These are phyloP conservation scores for Cercis canadensis DNA, from an alignment of 306 rosid genomes.

Conservation along the genomic window DNA sequence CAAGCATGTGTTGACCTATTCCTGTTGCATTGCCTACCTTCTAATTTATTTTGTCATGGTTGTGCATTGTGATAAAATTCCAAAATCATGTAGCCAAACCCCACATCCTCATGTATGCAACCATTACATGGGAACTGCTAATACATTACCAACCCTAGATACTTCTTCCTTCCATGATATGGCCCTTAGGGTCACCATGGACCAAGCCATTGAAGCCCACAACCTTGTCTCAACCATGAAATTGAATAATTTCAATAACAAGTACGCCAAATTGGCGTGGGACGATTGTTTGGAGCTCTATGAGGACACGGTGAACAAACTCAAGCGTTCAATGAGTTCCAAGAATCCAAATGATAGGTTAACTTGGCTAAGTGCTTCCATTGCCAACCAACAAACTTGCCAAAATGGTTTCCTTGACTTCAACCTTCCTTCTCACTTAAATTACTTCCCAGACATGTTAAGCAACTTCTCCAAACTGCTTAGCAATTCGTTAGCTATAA, in stretches of 20 bases:
- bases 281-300: conserved; percentile 76
- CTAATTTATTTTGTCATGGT: conserved; percentile 29
- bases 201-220: conserved; percentile 68
- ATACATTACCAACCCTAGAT: conserved; percentile 46
- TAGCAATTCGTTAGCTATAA: conserved; percentile 71
- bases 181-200: conserved; percentile 57
- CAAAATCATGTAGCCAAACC: conserved; percentile 66
- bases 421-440: conserved; percentile 44
- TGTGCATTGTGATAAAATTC: conserved; percentile 44
- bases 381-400: conserved; percentile 81
- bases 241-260: conserved; percentile 42
- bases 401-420: conserved; percentile 68
- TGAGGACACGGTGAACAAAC: conserved; percentile 63
- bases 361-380: conserved; percentile 81
- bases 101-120: conserved; percentile 71
- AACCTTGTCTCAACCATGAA: conserved; percentile 59
- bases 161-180: conserved; percentile 49
- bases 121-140: conserved; percentile 46
- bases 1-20: conserved; percentile 41
- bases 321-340: conserved; percentile 57
- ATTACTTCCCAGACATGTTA: conserved; percentile 54
- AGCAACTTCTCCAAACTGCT: conserved; percentile 70
- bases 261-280: conserved; percentile 61
- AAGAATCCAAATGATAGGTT: conserved; percentile 44
- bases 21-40: conserved; percentile 38